Percentiles rank a stretch among this genome's conserved stretches.
phyloP scores from a whole-genome alignment of 495 filamentous ascomycete genomes.

The Hyaloscypha bicolor region DNA sequence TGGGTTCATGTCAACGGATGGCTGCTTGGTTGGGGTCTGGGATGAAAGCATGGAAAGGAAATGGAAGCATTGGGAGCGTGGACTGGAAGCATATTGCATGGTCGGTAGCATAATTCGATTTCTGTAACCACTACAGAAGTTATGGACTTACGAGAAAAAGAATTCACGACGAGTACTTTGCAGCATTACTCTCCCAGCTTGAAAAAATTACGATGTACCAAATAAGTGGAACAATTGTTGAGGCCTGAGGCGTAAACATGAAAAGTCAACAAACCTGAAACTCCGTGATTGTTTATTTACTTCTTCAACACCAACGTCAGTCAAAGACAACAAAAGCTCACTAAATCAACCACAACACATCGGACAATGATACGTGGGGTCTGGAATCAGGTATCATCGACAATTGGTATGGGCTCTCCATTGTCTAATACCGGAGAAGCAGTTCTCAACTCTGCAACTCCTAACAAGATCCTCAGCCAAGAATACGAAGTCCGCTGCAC shows the following conservation, averaged over 20 bases:
- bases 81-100: constrained; percentile 4
- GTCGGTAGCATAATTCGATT: constrained; percentile 1
- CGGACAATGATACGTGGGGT: constrained; percentile 10
- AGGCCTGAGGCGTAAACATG: not conserved
- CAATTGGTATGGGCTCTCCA: constrained; percentile 29
- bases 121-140: not conserved
- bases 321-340: not conserved
- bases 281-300: not conserved
- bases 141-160: not conserved
- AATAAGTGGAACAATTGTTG: not conserved
- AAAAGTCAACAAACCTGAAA: not conserved
- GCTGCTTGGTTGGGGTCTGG: constrained; percentile 16
- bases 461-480: not conserved
- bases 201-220: not conserved
- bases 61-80: constrained; percentile 6
- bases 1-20: constrained; percentile 11
- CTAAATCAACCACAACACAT: not conserved
- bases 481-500: constrained; percentile 28
- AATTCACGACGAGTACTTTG: not conserved
- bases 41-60: constrained; percentile 7
- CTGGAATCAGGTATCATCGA: constrained; percentile 16
- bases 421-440: constrained; percentile 11
- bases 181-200: not conserved
- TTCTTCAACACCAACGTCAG: not conserved
- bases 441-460: constrained; percentile 21